Base-by-base conservation (phyloP, 2,329 filamentous ascomycete genomes). In the Ascochyta fabae region DNA sequence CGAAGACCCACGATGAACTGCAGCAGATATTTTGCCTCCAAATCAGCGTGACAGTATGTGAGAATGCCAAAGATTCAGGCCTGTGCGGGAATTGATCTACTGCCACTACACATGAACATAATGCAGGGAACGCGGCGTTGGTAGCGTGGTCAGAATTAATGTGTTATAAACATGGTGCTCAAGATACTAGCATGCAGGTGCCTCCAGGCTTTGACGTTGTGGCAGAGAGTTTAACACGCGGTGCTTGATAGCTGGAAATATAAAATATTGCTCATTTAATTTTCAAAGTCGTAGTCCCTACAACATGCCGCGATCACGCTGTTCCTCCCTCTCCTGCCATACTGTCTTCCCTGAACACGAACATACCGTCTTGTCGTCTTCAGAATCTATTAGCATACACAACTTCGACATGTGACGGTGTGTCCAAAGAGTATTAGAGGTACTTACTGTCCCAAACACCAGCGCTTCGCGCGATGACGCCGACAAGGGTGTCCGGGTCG, bases 271-370 rank as follows among this genome's bases (percentile, higher is more conserved):
- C 24, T 33, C 19, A 27, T 47, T 39, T 3, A 6, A 1, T 43
- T 34, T 16, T 35, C 12, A 6, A 36, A 9, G 27, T 24, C 23
- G 8, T 16, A 27, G n/a, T 33, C 27, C 48, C 86, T 77, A 97
- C 66, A 95, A 79, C 91, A 99, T 98, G 3, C 95, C 95, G 79
- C 91, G 93, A 64, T 84, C 83, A 38, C 93, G 87, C 79, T 96
- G 91, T 70, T 97, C 93, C 77, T 88, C 88, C 66, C 95, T 86
- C 82, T 99, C 95, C 77, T 99, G 90, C 95, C 95, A 99, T 10
- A 99, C 86, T 53, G 93, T 98, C 86, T 98, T 98, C 4, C 95
- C 95, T 34, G 92, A 96, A 77, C 95, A 99, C 43, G 92, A 96
- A 76, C 95, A 99, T 6, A 99, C 94, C 41, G 91, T 96, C 84